Base-by-base conservation (phyloP, 139 green algal genomes). In the Penium margaritaceum region DNA sequence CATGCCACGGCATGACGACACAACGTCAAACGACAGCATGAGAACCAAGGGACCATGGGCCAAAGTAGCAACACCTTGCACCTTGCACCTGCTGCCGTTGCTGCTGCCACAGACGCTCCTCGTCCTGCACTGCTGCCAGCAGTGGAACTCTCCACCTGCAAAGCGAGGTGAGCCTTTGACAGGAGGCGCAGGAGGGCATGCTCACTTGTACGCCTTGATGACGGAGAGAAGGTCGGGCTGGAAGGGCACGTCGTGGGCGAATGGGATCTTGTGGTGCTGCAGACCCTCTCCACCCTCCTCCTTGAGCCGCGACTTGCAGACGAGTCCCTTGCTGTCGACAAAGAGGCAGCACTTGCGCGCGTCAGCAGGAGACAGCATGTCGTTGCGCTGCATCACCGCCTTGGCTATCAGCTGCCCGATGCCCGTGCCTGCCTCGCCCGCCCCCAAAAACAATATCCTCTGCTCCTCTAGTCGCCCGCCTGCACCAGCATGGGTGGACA, bases 251-350 rank as follows among this genome's bases (percentile, higher is more conserved):
- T 91, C 84, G 67, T 93, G 89, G 9, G 89, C 89, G 77, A 95
- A 95, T 0, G 88, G 81, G 38, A 78, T 15, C 81, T 96, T 96
- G 87, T 96, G 89, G 58, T 87, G 80, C 81, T 91, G 85, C 51
- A 90, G 65, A 19, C 64, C 44, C 15, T 69, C 24, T n/a, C n/a
- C n/a, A n/a, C n/a, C n/a, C 30, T 71, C 44, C 3, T 62, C 32
- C 1, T 71, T 33, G 12, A 65, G 27, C 14, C 73, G 62, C 6
- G 57, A 57, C 54, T 82, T 81, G 57, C 69, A 84, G 39, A 94
- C 86, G 27, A 94, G 84, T 29, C 88, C 88, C 77, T 91, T 89
- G 47, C 61, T 84, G 78, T 95, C 89, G 51, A 95, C 80, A 65
- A 89, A 91, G 70, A 83, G 82, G 84, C 88, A 92, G 55, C 64